These are phyloP conservation scores for Delitschia confertaspora DNA, from an alignment of 495 filamentous ascomycete genomes.

Conservation along the genomic window DNA sequence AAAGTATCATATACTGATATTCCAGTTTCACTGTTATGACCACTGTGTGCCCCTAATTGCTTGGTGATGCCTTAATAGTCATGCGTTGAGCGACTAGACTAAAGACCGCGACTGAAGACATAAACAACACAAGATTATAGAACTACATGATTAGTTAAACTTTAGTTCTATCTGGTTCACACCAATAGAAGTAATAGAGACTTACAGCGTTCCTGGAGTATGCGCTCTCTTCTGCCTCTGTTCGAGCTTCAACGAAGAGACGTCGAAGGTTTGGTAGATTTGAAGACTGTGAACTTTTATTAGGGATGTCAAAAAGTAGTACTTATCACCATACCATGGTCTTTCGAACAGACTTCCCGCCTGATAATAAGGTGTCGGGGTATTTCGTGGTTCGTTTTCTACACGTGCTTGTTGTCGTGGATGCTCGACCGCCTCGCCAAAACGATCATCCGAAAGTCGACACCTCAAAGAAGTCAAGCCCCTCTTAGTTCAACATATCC, in stretches of 20 bases:
- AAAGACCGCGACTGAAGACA: conserved; percentile 88
- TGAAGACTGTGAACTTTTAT: conserved; percentile 44
- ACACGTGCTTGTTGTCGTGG: too few species aligned
- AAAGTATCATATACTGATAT: too few species aligned
- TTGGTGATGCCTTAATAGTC: too few species aligned
- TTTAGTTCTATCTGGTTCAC: too few species aligned
- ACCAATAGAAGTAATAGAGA: too few species aligned
- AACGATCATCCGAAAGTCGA: conserved; percentile 19
- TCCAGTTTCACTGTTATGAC: too few species aligned
- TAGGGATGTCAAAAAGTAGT: not conserved
- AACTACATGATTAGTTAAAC: too few species aligned
- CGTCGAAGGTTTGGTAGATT: conserved; percentile 92
- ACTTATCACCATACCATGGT: not conserved
- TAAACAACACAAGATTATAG: conserved; percentile 93
- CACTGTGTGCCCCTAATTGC: too few species aligned
- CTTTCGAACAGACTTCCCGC: not conserved
- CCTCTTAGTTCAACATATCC: not conserved
- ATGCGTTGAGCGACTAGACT: conserved; percentile 79
- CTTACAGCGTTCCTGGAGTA: conserved; percentile 88
- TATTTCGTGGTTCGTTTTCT: not conserved
- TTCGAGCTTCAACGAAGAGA: conserved; percentile 89
- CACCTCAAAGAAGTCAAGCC: conserved; percentile 4
- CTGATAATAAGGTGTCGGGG: too few species aligned
- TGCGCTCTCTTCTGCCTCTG: conserved; percentile 87
- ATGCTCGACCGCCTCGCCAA: conserved; percentile 1